These are phyloP conservation scores for Fusarium robinianum DNA, from an alignment of 2,329 filamentous ascomycete genomes.

Conservation along the genomic window DNA sequence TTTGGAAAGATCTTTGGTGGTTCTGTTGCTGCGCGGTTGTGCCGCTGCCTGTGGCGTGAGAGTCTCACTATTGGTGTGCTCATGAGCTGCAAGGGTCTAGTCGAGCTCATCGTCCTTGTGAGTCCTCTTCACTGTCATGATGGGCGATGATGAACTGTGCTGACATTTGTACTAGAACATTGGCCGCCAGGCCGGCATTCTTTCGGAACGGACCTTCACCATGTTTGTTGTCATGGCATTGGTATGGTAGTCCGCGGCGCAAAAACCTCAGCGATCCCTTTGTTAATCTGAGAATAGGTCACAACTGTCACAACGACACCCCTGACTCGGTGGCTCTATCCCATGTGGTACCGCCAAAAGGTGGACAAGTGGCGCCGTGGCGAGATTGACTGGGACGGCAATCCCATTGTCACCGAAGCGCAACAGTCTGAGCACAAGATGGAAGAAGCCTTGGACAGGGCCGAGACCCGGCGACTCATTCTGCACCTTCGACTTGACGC, in stretches of 20 bases:
- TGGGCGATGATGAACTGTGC: not conserved
- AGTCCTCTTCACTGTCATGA: slow-evolving; percentile 34
- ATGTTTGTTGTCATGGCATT: slow-evolving; percentile 96
- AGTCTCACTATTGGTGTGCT: slow-evolving; percentile 84
- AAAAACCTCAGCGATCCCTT: too few relatives aligned
- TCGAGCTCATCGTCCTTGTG: slow-evolving; percentile 92
- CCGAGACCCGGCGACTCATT: slow-evolving; percentile 32
- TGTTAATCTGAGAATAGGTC: slow-evolving; percentile 43
- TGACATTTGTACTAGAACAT: slow-evolving; percentile 56
- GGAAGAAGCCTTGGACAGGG: slow-evolving; percentile 36
- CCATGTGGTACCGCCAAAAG: slow-evolving; percentile 62
- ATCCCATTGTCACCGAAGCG: slow-evolving; percentile 38
- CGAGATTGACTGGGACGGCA: slow-evolving; percentile 82
- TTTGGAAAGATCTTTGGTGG: slow-evolving; percentile 83
- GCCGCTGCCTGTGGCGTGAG: slow-evolving; percentile 84
- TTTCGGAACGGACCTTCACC: slow-evolving; percentile 82
- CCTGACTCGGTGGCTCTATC: slow-evolving; percentile 73
- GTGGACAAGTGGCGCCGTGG: slow-evolving; percentile 68
- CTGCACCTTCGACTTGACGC: slow-evolving; percentile 39
- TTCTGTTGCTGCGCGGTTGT: slow-evolving; percentile 71
- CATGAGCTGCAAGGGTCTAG: slow-evolving; percentile 97
- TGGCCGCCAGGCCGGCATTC: slow-evolving; percentile 79
- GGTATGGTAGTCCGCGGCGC: slow-evolving; percentile 26
- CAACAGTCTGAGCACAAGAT: slow-evolving; percentile 34
- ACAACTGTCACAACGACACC: slow-evolving; percentile 87